Evolutionary conservation across 2,329 filamentous ascomycete species (phyloP).

Genomic region (Penicillium crustosum): DNA sequence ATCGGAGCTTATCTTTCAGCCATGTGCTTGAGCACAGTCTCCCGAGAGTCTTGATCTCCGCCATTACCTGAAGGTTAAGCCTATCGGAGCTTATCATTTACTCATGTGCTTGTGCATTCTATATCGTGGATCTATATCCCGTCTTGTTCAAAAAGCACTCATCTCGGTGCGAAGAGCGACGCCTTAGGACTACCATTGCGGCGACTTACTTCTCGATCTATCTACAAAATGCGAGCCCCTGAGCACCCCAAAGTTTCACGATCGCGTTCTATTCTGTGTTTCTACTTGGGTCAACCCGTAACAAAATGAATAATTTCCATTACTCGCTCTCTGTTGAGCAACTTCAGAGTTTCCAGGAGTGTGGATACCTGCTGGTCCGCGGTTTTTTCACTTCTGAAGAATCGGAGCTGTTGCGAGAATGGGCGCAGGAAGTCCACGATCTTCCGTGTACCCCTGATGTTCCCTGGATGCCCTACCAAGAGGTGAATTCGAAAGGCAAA

Average conservation of each 20-base stretch:
- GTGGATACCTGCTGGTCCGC: too few relatives aligned
- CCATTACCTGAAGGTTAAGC: background rate
- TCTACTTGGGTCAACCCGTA: background rate
- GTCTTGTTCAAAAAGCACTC: background rate
- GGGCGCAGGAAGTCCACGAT: too few relatives aligned
- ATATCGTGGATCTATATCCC: too few relatives aligned
- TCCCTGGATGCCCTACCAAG: too few relatives aligned
- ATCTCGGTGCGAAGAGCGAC: constrained; percentile 18
- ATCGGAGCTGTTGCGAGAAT: too few relatives aligned
- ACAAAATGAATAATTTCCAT: constrained; percentile 23
- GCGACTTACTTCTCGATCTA: background rate
- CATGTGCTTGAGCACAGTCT: background rate
- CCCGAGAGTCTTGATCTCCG: background rate
- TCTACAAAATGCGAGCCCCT: background rate
- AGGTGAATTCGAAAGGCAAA: too few relatives aligned
- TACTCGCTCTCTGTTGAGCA: too few relatives aligned
- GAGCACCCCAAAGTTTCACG: background rate
- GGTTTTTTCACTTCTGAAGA: too few relatives aligned
- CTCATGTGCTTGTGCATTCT: background rate
- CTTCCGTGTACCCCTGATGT: too few relatives aligned
- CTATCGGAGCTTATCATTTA: background rate
- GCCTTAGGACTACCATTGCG: background rate
- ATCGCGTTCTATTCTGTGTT: background rate
- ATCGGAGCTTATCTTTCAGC: background rate
- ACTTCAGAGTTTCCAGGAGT: too few relatives aligned